These are phyloP conservation scores for Cladosporium colombiae DNA, from an alignment of 2,329 filamentous ascomycete genomes.

Conservation along the genomic window DNA sequence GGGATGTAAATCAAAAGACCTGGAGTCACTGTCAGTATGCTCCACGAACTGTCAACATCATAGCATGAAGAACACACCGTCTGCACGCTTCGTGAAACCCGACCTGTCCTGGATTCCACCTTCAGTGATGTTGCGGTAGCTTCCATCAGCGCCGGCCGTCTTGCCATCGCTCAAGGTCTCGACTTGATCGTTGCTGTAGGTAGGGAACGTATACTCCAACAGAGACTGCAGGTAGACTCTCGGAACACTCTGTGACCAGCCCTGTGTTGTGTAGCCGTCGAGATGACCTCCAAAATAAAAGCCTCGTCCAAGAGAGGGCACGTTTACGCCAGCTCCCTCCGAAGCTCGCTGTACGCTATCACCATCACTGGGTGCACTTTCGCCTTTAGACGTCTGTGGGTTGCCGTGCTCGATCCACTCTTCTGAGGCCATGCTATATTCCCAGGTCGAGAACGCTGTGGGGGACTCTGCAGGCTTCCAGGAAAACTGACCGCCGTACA, in stretches of 20 bases:
- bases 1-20: slow-evolving; percentile 72
- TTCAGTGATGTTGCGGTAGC: slow-evolving; percentile 72
- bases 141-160: slow-evolving; percentile 62
- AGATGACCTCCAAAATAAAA: slow-evolving; percentile 81
- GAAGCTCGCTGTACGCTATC: slow-evolving; percentile 66
- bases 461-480: slow-evolving; percentile 62
- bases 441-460: slow-evolving; percentile 65
- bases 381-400: slow-evolving; percentile 64
- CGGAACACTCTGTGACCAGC: slow-evolving; percentile 66
- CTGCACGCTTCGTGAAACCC: slow-evolving; percentile 72
- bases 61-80: slow-evolving; percentile 44
- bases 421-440: slow-evolving; percentile 62
- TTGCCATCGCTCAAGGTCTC: slow-evolving; percentile 54
- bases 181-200: slow-evolving; percentile 65
- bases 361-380: slow-evolving; percentile 59
- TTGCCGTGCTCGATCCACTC: slow-evolving; percentile 64
- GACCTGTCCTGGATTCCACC: slow-evolving; percentile 66
- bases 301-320: slow-evolving; percentile 68
- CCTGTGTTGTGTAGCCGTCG: slow-evolving; percentile 62
- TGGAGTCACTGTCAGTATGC: background rate
- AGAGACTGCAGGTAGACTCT: slow-evolving; percentile 73
- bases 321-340: slow-evolving; percentile 71
- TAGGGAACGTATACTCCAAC: slow-evolving; percentile 74
- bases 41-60: too few species aligned
- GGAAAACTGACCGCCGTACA: slow-evolving; percentile 75